A percentile compares a stretch with the other conserved stretches of the same genome.
Evolutionary conservation across 306 rosid species (phyloP).

Genomic region (Arachis stenosperma): DNA sequence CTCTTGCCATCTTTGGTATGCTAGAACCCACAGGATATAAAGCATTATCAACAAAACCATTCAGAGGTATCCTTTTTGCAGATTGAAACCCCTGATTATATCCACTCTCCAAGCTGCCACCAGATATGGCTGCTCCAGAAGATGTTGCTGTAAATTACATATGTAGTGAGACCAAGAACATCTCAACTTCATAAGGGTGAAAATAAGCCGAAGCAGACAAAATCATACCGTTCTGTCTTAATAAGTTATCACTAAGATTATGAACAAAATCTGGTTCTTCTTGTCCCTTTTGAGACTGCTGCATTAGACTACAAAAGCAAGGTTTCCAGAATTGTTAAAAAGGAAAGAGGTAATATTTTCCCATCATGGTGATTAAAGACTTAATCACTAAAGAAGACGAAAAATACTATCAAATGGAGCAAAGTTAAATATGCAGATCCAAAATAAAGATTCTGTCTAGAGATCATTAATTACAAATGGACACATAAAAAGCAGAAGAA

Average conservation of each 20-base stretch:
- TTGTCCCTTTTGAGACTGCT: slow-evolving; percentile 60
- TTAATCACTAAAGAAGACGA: slow-evolving; percentile 31
- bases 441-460: slow-evolving; percentile 19
- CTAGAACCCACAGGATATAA: slow-evolving; percentile 53
- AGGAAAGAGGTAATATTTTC: slow-evolving; percentile 11
- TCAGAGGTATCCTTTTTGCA: slow-evolving; percentile 47
- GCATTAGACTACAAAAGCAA: slow-evolving; percentile 63
- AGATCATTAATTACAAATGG: slow-evolving; percentile 8
- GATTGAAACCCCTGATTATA: slow-evolving; percentile 59
- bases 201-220: slow-evolving; percentile 38
- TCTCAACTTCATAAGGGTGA: slow-evolving; percentile 27
- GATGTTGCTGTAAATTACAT: slow-evolving; percentile 43
- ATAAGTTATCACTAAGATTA: slow-evolving; percentile 51
- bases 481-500: slow-evolving; percentile 28
- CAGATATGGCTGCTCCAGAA: slow-evolving; percentile 56
- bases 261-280: slow-evolving; percentile 56
- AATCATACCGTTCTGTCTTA: slow-evolving; percentile 53
- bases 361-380: slow-evolving; percentile 31
- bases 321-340: slow-evolving; percentile 33
- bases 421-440: slow-evolving; percentile 20
- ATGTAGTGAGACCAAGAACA: slow-evolving; percentile 37
- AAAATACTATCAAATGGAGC: slow-evolving; percentile 11
- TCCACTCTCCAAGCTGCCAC: slow-evolving; percentile 57
- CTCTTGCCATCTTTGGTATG: slow-evolving; percentile 53
- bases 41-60: slow-evolving; percentile 49